Evolutionary conservation across 768 basidiomycete species (phyloP).

Genomic region (Lactarius hengduanensis): DNA sequence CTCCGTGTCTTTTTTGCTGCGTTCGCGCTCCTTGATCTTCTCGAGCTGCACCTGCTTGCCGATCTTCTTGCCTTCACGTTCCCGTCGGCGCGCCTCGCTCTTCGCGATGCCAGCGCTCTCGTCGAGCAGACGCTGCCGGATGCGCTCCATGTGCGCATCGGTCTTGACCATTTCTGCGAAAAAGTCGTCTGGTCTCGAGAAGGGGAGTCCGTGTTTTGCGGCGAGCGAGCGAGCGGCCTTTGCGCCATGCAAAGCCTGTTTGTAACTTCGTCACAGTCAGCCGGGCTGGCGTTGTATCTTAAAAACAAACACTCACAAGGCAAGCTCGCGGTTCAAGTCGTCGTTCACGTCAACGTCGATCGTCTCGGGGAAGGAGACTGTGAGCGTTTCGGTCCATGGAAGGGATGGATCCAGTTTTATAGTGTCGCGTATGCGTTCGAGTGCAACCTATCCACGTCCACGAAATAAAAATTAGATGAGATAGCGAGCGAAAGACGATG

Average conservation of each 20-base stretch:
- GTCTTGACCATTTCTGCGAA: slow-evolving; percentile 99
- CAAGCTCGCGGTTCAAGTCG: slow-evolving; percentile 92
- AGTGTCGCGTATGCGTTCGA: slow-evolving; percentile 75
- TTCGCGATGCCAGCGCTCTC: slow-evolving; percentile 87
- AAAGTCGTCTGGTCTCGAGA: slow-evolving; percentile 90
- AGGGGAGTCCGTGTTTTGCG: slow-evolving; percentile 74
- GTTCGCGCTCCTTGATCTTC: slow-evolving; percentile 87
- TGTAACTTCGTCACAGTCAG: slow-evolving; percentile 62
- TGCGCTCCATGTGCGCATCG: slow-evolving; percentile 96
- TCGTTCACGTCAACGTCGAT: slow-evolving; percentile 79
- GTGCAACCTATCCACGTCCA: slow-evolving; percentile 52
- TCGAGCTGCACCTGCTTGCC: slow-evolving; percentile 97
- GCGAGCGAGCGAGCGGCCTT: slow-evolving; percentile 74
- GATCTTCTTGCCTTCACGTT: slow-evolving; percentile 95
- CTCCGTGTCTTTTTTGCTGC: slow-evolving; percentile 88
- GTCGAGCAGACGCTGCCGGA: slow-evolving; percentile 86
- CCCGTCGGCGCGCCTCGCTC: slow-evolving; percentile 85
- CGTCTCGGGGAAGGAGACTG: slow-evolving; percentile 65
- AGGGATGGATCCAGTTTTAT: slow-evolving; percentile 72
- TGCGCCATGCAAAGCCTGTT: slow-evolving; percentile 88
- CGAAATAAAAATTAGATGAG: slow-evolving; percentile 4
- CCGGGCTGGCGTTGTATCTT: neutral
- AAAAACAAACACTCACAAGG: slow-evolving; percentile 64
- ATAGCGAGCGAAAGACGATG: neutral
- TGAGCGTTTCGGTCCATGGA: slow-evolving; percentile 83